Evolutionary conservation across 768 basidiomycete genomes (phyloP), one percentile per base, ranked within the genome.

Genomic region (Phylloporus scabripes): DNA sequence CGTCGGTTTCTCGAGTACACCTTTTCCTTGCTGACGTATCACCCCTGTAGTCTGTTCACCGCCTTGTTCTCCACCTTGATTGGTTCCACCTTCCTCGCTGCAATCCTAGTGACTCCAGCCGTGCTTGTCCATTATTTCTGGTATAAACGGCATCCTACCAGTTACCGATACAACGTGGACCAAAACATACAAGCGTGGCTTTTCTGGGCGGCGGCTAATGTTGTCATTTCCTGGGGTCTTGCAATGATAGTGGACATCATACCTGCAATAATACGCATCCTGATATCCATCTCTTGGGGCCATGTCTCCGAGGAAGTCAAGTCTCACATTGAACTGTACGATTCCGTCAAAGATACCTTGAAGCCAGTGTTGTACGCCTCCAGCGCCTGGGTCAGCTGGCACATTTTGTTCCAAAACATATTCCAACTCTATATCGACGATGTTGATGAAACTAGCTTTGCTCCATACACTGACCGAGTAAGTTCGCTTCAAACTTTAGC

Each of bases 151-250:
- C 62, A 85, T 47, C 77, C 75, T 7, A 77, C 76, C 15, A 71
- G 73, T 7, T 69, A 80, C 54, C 76, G 85, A 14, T 73, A 70
- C 24, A 85, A 75, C 53, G 74, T 87, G 52, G 76, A 75, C 46
- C 75, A 82, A 53, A 89, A 84, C 61, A 64, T 85, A 39, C 72
- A 84, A 62, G 83, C 85, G 3, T 91, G 87, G 87, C 71, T 89
- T 3, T 87, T 86, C 65, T 91, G 87, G 86, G 80, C 79, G 7
- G 88, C 87, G 5, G 77, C 83, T 33, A 89, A 91, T 63, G 70
- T 89, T 45, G 70, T 86, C 50, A 74, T 88, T 45, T 88, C 87
- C 3, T 91, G 87, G 87, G 83, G 74, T 52, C 79, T 91, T 29
- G 88, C 83, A 17, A 70, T 87, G 68, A 68, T 84, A 51, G 70